phyloP scores from a whole-genome alignment of 2,329 filamentous ascomycete species.

The Ophiocordyceps sinensis region DNA sequence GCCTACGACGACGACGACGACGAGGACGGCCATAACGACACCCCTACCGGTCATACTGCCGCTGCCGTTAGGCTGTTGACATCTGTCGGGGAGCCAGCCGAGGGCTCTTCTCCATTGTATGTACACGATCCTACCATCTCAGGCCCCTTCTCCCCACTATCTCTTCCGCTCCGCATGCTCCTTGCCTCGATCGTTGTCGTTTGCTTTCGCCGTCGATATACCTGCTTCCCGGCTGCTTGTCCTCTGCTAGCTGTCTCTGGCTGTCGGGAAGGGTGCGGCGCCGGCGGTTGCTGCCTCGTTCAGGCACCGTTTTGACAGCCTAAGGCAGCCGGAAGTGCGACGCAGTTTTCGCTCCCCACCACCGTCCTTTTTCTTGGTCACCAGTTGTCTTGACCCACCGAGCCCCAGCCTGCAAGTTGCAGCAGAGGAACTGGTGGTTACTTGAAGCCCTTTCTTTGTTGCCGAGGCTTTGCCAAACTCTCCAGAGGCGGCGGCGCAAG shows the following conservation, averaged over 20 bases:
- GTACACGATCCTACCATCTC: conserved; percentile 18
- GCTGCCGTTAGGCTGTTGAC: conserved; percentile 47
- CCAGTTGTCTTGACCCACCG: neutral
- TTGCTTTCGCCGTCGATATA: too few relatives aligned
- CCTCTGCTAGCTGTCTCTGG: too few relatives aligned
- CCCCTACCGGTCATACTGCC: conserved; percentile 30
- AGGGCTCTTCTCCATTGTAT: conserved; percentile 34
- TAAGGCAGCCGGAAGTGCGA: too few relatives aligned
- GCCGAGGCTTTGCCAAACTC: neutral
- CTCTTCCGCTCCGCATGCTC: neutral
- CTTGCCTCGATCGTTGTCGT: too few relatives aligned
- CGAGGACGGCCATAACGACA: conserved; percentile 34
- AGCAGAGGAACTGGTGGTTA: neutral
- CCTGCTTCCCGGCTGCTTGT: too few relatives aligned
- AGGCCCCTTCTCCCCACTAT: neutral
- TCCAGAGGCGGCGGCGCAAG: neutral
- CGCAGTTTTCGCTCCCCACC: neutral
- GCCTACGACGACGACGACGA: conserved; percentile 40
- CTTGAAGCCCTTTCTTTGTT: neutral
- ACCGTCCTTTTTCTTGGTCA: neutral
- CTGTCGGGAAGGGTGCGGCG: too few relatives aligned
- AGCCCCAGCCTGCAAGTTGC: neutral
- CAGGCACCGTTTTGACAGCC: too few relatives aligned
- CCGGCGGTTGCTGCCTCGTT: too few relatives aligned
- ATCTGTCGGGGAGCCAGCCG: conserved; percentile 42